Evolutionary conservation across 345 rosid species (phyloP).

Genomic region (Zanthoxylum bungeanum): DNA sequence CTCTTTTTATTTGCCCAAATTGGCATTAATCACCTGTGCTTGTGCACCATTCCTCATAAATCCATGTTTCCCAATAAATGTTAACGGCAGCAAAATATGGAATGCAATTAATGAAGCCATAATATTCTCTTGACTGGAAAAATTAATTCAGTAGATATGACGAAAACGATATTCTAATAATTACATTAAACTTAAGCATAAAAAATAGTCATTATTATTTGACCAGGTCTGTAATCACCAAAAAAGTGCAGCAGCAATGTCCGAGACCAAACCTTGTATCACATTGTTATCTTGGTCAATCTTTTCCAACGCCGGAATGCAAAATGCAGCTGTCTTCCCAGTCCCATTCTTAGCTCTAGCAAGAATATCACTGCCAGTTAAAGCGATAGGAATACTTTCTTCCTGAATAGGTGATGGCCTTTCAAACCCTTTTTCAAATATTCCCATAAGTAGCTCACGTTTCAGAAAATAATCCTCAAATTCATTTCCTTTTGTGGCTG

Average conservation of each 20-base stretch:
- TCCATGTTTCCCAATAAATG: not conserved
- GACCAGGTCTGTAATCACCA: not conserved
- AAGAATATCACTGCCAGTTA: conserved; percentile 98
- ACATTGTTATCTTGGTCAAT: conserved; percentile 91
- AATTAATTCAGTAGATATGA: not conserved
- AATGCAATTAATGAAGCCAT: not conserved
- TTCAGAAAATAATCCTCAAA: conserved; percentile 98
- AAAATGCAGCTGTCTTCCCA: conserved; percentile 99
- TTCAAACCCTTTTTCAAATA: conserved; percentile 98
- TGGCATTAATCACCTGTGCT: no score
- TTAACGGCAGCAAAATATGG: not conserved
- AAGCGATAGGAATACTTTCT: conserved; percentile 99
- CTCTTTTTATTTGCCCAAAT: not conserved
- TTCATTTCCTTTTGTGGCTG: conserved; percentile 98
- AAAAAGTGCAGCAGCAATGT: not conserved
- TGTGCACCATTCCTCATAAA: not conserved
- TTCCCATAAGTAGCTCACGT: conserved; percentile 93
- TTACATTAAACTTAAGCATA: not conserved
- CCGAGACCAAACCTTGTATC: conserved; percentile 72
- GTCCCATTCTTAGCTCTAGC: conserved; percentile 99
- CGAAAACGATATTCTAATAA: not conserved
- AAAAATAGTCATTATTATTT: not conserved
- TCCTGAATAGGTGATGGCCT: conserved; percentile 99
- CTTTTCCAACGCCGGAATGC: conserved; percentile 95
- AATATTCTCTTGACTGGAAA: not conserved